phyloP scores from a whole-genome alignment of 106 monocot species.

The Alisma plantagoaquatica region DNA sequence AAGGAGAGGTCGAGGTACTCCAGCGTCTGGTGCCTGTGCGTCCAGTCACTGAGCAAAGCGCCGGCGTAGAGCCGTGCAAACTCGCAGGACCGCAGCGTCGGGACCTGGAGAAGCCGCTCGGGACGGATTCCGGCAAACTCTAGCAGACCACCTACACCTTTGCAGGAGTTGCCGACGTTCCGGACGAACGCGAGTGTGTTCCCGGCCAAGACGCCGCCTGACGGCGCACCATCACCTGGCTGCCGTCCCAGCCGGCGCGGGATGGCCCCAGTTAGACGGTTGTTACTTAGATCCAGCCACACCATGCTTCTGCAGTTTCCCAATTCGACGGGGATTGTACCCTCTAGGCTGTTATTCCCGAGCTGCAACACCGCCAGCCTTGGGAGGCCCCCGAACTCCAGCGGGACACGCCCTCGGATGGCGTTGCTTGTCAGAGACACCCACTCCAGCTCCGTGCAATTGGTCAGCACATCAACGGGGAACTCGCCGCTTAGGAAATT shows the following conservation, averaged over 20 bases:
- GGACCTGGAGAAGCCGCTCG: conserved; percentile 73
- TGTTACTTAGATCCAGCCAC: conserved; percentile 82
- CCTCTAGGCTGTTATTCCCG: conserved; percentile 58
- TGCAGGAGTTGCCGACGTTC: conserved; percentile 84
- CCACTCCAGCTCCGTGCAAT: conserved; percentile 71
- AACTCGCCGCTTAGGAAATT: conserved; percentile 56
- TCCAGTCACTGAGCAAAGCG: conserved; percentile 59
- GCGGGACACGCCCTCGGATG: conserved; percentile 33
- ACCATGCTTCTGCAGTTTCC: conserved; percentile 71
- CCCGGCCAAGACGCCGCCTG: conserved; percentile 52
- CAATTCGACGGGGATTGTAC: conserved; percentile 58
- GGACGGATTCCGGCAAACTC: conserved; percentile 85
- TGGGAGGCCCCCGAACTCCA: conserved; percentile 46
- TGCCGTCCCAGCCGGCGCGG: conserved; percentile 61
- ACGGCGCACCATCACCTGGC: conserved; percentile 30
- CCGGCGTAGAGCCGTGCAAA: conserved; percentile 77
- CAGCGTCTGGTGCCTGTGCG: conserved; percentile 62
- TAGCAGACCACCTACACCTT: conserved; percentile 71
- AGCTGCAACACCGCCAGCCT: conserved; percentile 67
- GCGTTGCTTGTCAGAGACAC: conserved; percentile 60
- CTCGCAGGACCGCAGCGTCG: conserved; percentile 68
- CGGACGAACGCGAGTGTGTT: conserved; percentile 76
- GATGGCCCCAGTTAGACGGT: conserved; percentile 48
- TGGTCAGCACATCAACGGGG: conserved; percentile 34
- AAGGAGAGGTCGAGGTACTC: conserved; percentile 86